phyloP scores from a whole-genome alignment of 2,329 filamentous ascomycete species.

The Clarireedia hainanense region DNA sequence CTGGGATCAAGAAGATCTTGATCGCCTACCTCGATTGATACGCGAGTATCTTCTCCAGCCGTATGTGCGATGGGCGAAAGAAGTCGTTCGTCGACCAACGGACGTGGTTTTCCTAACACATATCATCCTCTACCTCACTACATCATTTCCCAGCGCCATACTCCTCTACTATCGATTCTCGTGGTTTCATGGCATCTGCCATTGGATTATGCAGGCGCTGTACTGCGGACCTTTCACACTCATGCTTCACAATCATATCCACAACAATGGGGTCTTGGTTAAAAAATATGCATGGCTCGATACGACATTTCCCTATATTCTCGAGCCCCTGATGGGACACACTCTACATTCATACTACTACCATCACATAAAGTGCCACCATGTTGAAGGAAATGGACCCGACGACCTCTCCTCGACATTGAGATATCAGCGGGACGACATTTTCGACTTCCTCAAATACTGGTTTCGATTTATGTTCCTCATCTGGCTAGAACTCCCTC shows the following conservation, averaged over 20 bases:
- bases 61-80: constrained; percentile 18
- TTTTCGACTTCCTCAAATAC: constrained; percentile 61
- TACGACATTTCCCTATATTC: constrained; percentile 60
- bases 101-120: constrained; percentile 76
- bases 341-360: constrained; percentile 83
- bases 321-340: constrained; percentile 71
- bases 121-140: constrained; percentile 62
- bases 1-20: constrained; percentile 18
- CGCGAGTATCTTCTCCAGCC: constrained; percentile 9
- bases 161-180: constrained; percentile 59
- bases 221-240: constrained; percentile 70
- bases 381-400: constrained; percentile 73
- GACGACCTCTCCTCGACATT: constrained; percentile 70
- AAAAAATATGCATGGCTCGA: constrained; percentile 52
- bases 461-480: constrained; percentile 66
- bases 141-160: constrained; percentile 61
- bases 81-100: constrained; percentile 28
- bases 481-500: constrained; percentile 66
- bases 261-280: constrained; percentile 61
- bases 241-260: constrained; percentile 81
- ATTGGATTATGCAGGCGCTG: constrained; percentile 57
- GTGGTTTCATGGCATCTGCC: constrained; percentile 58
- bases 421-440: constrained; percentile 64
- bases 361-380: constrained; percentile 80
- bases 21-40: constrained; percentile 12